A percentile compares a stretch with the other conserved stretches of the same genome.
Evolutionary conservation across 805 yeast species (phyloP).

Genomic region (Candida golubevii): DNA sequence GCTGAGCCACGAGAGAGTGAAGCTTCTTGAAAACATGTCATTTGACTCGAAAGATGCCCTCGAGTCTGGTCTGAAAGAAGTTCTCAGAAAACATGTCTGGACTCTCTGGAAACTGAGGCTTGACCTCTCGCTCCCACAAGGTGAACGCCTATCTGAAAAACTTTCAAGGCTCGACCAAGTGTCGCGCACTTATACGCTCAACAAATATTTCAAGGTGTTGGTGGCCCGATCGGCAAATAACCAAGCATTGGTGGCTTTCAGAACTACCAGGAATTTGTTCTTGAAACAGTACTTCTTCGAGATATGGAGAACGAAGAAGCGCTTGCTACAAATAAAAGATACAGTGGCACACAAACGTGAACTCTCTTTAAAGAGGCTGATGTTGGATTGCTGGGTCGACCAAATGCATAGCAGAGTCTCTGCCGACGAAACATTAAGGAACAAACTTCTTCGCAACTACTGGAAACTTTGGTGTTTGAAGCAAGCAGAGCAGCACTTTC

Average conservation of each 20-base stretch:
- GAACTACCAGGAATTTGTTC: neutral
- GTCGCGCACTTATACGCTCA: neutral
- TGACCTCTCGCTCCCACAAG: neutral
- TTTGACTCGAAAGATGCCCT: neutral
- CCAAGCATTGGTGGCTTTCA: neutral
- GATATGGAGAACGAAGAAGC: constrained; percentile 1
- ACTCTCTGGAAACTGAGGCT: constrained; percentile 2
- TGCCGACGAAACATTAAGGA: constrained; percentile 2
- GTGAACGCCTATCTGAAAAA: constrained; percentile 3
- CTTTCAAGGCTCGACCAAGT: neutral
- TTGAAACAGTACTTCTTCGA: constrained; percentile 2
- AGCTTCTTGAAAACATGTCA: neutral
- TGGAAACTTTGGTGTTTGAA: constrained; percentile 15
- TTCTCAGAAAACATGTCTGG: constrained; percentile 2
- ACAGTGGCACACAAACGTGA: neutral
- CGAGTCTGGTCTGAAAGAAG: constrained; percentile 1
- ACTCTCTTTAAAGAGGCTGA: constrained; percentile 1
- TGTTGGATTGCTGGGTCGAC: constrained; percentile 4
- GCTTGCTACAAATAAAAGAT: neutral
- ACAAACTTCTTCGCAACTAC: neutral
- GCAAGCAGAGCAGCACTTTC: neutral
- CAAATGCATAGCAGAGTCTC: neutral
- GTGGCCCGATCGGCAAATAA: neutral
- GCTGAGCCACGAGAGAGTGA: neutral
- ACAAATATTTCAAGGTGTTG: constrained; percentile 1